Evolutionary conservation across 78 protist species (phyloP).

Genomic region (Cavenderia fasciculata): DNA sequence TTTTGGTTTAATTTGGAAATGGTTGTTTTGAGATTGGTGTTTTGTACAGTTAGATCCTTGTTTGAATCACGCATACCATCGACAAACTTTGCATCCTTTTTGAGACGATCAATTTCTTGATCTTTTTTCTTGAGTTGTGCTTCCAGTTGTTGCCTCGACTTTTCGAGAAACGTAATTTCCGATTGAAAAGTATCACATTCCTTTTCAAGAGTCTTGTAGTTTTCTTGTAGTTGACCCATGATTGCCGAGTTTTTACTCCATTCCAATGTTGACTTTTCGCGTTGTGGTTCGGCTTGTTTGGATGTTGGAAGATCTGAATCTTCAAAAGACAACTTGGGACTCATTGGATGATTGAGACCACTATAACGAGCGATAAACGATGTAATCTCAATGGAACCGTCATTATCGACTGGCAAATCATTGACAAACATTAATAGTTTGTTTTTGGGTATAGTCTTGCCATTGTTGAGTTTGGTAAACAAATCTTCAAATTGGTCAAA

Average conservation of each 20-base stretch:
- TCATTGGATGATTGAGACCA: conserved; percentile 71
- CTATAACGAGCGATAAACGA: conserved; percentile 22
- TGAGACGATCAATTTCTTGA: conserved; percentile 33
- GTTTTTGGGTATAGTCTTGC: conserved; percentile 51
- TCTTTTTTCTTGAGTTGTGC: conserved; percentile 30
- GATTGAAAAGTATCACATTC: conserved; percentile 38
- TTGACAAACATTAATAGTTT: conserved; percentile 40
- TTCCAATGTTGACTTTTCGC: conserved; percentile 17
- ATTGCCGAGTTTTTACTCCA: conserved; percentile 27
- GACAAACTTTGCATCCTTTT: conserved; percentile 33
- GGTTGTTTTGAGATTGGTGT: conserved; percentile 26
- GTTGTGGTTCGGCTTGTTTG: background rate
- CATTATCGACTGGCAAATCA: conserved; percentile 42
- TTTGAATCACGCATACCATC: conserved; percentile 75
- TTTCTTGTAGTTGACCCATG: conserved; percentile 39
- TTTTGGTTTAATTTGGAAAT: conserved; percentile 4
- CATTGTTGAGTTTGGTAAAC: conserved; percentile 38
- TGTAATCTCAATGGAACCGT: conserved; percentile 50
- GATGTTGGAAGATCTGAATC: background rate
- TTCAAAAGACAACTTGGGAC: conserved; percentile 52
- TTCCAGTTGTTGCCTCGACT: conserved; percentile 10
- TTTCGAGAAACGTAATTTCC: conserved; percentile 40
- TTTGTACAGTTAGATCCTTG: conserved; percentile 67
- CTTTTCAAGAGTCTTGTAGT: conserved; percentile 28
- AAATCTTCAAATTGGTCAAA: conserved; percentile 50